Base-by-base conservation (phyloP, 345 rosid genomes). In the Eucalyptus decipiens region DNA sequence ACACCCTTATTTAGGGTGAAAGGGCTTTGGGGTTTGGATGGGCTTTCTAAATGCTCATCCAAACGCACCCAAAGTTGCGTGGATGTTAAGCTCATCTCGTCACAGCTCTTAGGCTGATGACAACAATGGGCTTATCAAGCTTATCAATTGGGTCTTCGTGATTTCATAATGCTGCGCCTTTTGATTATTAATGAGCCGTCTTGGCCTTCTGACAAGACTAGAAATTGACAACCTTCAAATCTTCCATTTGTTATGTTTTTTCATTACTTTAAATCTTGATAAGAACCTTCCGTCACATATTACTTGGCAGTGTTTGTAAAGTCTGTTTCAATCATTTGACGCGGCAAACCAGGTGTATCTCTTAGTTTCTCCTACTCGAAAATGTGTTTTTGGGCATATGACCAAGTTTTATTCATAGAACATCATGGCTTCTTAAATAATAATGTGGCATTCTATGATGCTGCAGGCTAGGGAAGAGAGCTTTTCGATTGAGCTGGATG, bases 381-480 rank as follows among this genome's bases (percentile, higher is more conserved):
- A 72, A 19, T 72, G 8, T 72, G 12, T 72, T 51, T 72, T 72
- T 72, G 83, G 81, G 28, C 5, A 4, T 21, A 19, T 37, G 45
- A 40, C 47, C 83, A 10, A 37, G 45, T 37, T 72, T 19, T 37
- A 37, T 37, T 72, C 15, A 3, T 72, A 72, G 15, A 72, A 21
- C 15, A 72, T 37, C 45, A 72, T 0, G 45, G 15, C 45, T 37
- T 37, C 83, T 72, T 2, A 72, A 72, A 72, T 37, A 37, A 19
- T 37, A 72, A 37, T 37, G 28, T 72, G 81, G 28, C 45, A 37
- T 72, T 72, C 5, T 3, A 37, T 37, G 87, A 21, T 90, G 54
- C 50, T 89, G 85, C 93, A 95, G 94, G 99, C 98, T 45, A 95
- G 99, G 89, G 96, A 97, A 94, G 98, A 97, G 89, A 95, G 96